Base-by-base conservation (phyloP, 495 filamentous ascomycete species). In the Aspergillus steynii region DNA sequence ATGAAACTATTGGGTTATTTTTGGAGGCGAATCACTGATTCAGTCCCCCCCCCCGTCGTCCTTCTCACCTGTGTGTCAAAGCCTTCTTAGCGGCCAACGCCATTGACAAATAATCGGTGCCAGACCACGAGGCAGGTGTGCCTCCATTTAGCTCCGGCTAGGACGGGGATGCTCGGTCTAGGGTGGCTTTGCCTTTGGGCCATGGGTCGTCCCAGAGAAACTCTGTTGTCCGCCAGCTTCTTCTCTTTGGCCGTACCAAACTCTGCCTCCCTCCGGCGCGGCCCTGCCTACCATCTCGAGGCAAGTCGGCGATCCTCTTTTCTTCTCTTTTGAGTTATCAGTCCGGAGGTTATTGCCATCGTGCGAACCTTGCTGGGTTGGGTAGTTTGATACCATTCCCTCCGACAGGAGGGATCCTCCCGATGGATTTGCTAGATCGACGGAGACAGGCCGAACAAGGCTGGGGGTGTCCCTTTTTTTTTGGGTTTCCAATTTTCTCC, bases 281-380 rank as follows among this genome's bases (percentile, higher is more conserved):
- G 58, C 51, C 42, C 50, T 26, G 51, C 49, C 51, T 60, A 53
- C 58, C 58, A 20, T 60, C 42, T 60, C 32, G 27, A 60, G 49
- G 20, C 20, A 20, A 20, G 20, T 20, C 20, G 20, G 20, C 54
- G 53, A 51, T 61, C 48, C 34, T 37, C 34, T 37, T 37, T 37
- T 32, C 31, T 37, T 37, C 54, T 61, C 58, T 61, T 65, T 58
- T 55, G 14, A 61, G 62, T 55, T 26, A 65, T 37, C 55, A 29
- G 29, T 50, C 62, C 62, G 62, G 59, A 58, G 47, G 42, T 58
- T 58, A 55, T 46, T 55, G 48, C n/a, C 55, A 20, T 20, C 20
- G 20, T 20, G 20, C 20, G 20, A 20, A 20, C 20, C 50, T 56
- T 53, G 28, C 25, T 59, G 20, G 52, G 54, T 34, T 34, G 31